Evolutionary conservation across 257 asterid species (phyloP).

Genomic region (Ehretia macrophylla): DNA sequence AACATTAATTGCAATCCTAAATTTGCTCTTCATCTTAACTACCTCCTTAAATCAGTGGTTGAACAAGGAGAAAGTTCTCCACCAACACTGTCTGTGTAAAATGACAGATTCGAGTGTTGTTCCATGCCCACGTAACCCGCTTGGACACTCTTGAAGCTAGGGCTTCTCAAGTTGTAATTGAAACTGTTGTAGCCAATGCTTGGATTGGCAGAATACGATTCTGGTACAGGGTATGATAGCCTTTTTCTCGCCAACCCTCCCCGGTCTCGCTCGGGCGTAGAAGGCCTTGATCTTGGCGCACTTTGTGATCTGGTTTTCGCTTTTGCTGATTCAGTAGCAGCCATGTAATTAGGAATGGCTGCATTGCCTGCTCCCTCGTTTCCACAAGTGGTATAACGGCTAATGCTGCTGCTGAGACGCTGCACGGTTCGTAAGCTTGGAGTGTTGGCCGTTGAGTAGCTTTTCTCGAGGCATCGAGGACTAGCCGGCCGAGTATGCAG

Average conservation of each 20-base stretch:
- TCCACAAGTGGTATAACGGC: conserved; percentile 35
- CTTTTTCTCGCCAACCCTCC: conserved; percentile 55
- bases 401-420: conserved; percentile 29
- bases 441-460: conserved; percentile 84
- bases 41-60: conserved; percentile 71
- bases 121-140: conserved; percentile 85
- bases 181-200: conserved; percentile 33
- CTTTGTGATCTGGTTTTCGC: conserved; percentile 81
- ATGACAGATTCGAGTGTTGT: conserved; percentile 59
- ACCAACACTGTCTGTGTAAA: conserved; percentile 66
- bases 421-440: conserved; percentile 57
- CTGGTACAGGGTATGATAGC: conserved; percentile 68
- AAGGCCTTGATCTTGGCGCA: conserved; percentile 76
- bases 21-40: conserved; percentile 51
- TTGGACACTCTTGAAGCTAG: conserved; percentile 85
- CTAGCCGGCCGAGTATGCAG: conserved; percentile 47
- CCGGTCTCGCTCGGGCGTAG: conserved; percentile 82
- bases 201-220: conserved; percentile 33
- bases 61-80: conserved; percentile 94
- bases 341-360: conserved; percentile 77
- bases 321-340: conserved; percentile 82
- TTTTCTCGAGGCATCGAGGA: conserved; percentile 34
- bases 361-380: conserved; percentile 21
- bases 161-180: conserved; percentile 57
- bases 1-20: conserved; percentile 2